Evolutionary conservation across 345 rosid genomes (phyloP), one percentile per base, ranked within the genome.

Genomic region (Trapa bicornis): DNA sequence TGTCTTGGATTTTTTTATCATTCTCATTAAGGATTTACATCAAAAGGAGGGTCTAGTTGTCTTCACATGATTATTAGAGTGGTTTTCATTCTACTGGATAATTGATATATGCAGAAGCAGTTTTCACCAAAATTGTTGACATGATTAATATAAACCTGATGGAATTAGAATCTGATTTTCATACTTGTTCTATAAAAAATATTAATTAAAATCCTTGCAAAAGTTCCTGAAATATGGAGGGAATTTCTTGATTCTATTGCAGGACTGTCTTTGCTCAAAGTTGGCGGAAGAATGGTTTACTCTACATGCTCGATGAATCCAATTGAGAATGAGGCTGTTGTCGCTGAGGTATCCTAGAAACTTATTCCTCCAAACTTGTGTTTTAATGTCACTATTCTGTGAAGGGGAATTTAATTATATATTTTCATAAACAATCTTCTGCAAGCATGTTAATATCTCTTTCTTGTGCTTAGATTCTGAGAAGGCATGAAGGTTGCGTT

Each of bases 221-320:
- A 60, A 41, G 17, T 68, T 22, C 6, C 15, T 16, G 14, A 38
- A 16, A 16, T 15, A 37, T 2, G 5, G 14, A 43, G 65, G 41
- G 42, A 0, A 54, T n/a, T n/a, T 22, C 60, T 29, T 10, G 36
- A 56, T 65, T 29, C 37, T 42, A 45, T 62, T 75, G 68, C 79
- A 93, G 98, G 97, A 66, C 60, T 91, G 38, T 78, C 97, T 61
- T 72, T 91, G 72, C 83, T 94, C 60, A 91, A 89, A 87, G 92
- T 89, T 70, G 96, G 96, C 74, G 99, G 99, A 66, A 87, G 88
- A 84, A 91, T 94, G 91, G 88, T 94, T 71, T 94, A 94, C 83
- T 94, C 97, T 3, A 91, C 99, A 64, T 94, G 97, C 76, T 89
- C 97, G n/a, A 87, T 91, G 97, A 91, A 94, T 80, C 97, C 97